These are phyloP conservation scores for Fusarium stilboides DNA, from an alignment of 2,329 filamentous ascomycete genomes.

Conservation along the genomic window DNA sequence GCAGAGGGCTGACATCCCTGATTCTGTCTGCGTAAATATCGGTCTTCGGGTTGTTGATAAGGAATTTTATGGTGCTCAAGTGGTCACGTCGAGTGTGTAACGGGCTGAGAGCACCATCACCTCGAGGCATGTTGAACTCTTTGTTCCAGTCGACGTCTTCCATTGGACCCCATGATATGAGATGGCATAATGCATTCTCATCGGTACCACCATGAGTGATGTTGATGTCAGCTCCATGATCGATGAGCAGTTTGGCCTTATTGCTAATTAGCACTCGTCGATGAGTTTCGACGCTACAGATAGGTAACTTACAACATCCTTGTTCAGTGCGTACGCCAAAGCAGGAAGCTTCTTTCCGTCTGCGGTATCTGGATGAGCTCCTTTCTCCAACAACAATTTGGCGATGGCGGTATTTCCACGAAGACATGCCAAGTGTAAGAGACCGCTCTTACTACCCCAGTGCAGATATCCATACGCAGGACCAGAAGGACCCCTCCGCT, in stretches of 20 bases:
- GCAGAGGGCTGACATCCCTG: constrained; percentile 11
- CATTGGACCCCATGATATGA: constrained; percentile 23
- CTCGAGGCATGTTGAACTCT: constrained; percentile 20
- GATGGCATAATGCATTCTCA: constrained; percentile 31
- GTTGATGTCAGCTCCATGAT: constrained; percentile 27
- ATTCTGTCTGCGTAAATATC: constrained; percentile 25
- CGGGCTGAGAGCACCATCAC: constrained; percentile 22
- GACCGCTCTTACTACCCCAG: constrained; percentile 22
- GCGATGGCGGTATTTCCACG: constrained; percentile 38
- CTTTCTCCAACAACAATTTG: constrained; percentile 20
- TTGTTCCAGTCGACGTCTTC: constrained; percentile 6
- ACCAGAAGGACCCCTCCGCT: neutral
- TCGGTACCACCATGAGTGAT: constrained; percentile 3
- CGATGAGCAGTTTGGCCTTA: constrained; percentile 29
- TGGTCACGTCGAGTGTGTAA: constrained; percentile 21
- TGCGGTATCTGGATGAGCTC: constrained; percentile 11
- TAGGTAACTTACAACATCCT: constrained; percentile 29
- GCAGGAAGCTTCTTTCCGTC: constrained; percentile 20
- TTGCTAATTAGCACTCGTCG: constrained; percentile 8
- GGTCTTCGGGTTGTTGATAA: constrained; percentile 26
- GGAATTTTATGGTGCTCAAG: constrained; percentile 30
- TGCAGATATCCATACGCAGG: constrained; percentile 25
- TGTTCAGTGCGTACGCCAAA: constrained; percentile 35
- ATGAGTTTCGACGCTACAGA: neutral
- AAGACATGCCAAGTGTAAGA: constrained; percentile 39